Evolutionary conservation across 2,329 filamentous ascomycete species (phyloP).

Genomic region (Sclerotinia trifoliorum): DNA sequence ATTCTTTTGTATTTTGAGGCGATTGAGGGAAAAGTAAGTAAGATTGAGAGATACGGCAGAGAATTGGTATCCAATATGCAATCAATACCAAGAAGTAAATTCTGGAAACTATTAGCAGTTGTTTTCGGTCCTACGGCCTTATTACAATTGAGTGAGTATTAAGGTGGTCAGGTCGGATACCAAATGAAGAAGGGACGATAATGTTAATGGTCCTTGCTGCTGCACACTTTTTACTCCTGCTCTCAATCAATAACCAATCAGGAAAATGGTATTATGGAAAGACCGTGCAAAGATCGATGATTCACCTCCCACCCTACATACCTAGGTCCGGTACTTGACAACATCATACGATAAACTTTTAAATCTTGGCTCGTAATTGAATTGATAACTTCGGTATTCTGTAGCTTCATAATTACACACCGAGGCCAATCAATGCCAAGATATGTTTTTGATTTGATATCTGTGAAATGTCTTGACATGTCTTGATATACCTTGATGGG

Average conservation of each 20-base stretch:
- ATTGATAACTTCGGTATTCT: too few relatives aligned
- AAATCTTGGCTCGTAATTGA: neutral
- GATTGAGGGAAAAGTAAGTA: neutral
- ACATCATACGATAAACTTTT: neutral
- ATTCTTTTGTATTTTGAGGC: too few relatives aligned
- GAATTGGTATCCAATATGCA: neutral
- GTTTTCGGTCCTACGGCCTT: neutral
- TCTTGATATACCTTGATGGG: neutral
- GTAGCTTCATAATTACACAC: neutral
- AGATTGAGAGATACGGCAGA: neutral
- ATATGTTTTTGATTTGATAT: neutral
- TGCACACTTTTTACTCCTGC: neutral
- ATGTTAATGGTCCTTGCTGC: neutral
- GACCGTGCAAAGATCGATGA: neutral
- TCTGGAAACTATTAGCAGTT: neutral
- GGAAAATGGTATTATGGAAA: neutral
- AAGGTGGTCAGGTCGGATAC: neutral
- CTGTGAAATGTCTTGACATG: neutral
- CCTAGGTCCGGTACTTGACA: too few relatives aligned
- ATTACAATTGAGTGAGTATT: neutral
- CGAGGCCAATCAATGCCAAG: neutral
- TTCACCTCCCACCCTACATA: neutral
- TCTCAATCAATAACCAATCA: neutral
- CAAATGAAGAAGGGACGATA: constrained; percentile 6
- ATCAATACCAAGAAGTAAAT: neutral